Percentiles rank a stretch among this genome's conserved stretches.
Evolutionary conservation across 352 stramenopile genomes (phyloP).

Genomic region (Paralagenidium karlingii): DNA sequence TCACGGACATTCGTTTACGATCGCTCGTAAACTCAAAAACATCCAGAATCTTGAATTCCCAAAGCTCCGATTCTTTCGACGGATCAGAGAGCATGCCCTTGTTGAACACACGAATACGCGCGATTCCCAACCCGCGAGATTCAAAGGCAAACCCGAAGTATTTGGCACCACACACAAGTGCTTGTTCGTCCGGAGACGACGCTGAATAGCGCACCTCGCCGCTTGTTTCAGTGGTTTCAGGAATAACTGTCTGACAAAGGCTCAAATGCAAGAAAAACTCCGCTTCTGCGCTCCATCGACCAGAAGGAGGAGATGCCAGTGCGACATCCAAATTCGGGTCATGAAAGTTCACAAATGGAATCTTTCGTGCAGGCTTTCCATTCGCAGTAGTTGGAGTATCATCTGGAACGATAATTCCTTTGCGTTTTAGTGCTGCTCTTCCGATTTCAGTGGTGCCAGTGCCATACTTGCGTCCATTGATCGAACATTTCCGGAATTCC

Average conservation of each 20-base stretch:
- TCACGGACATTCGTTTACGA: constrained; percentile 70
- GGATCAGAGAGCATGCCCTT: constrained; percentile 13
- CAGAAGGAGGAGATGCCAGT: too few relatives aligned
- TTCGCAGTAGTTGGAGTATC: constrained; percentile 12
- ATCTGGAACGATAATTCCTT: constrained; percentile 38
- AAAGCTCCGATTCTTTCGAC: constrained; percentile 22
- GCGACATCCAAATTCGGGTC: constrained; percentile 24
- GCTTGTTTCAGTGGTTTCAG: constrained; percentile 31
- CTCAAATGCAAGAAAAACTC: constrained; percentile 81
- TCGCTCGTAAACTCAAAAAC: constrained; percentile 94
- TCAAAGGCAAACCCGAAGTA: constrained; percentile 70
- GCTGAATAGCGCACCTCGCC: constrained; percentile 51
- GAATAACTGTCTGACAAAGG: constrained; percentile 73
- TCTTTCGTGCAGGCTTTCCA: constrained; percentile 9
- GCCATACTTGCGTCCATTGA: constrained; percentile 88
- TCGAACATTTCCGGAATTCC: constrained; percentile 92
- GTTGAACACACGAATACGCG: constrained; percentile 38
- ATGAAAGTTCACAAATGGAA: constrained; percentile 77
- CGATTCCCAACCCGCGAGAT: constrained; percentile 43
- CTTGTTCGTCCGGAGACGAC: constrained; percentile 81
- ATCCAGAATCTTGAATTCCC: constrained; percentile 81
- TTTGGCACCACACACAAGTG: constrained; percentile 78
- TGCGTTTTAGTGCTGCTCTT: constrained; percentile 41
- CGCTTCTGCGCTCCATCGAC: too few relatives aligned
- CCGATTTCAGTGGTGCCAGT: constrained; percentile 78